phyloP scores from a whole-genome alignment of 2,329 filamentous ascomycete genomes.

The Penicillium janthinellum region DNA sequence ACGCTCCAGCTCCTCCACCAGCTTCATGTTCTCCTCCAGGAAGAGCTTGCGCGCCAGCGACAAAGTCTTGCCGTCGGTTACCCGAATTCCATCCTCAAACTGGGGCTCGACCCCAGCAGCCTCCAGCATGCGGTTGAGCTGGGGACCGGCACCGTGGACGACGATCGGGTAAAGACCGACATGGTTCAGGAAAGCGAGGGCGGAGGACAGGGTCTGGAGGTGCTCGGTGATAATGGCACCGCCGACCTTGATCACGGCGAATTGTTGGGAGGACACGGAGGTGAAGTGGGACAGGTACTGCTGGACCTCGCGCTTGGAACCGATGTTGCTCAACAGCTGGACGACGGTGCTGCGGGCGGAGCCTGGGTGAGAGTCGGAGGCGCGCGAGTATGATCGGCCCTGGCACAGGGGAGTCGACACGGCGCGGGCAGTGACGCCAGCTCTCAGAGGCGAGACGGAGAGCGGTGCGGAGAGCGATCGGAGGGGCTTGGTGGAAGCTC shows the following conservation, averaged over 20 bases:
- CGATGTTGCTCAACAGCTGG: constrained; percentile 91
- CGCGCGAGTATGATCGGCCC: constrained; percentile 49
- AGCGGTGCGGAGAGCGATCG: constrained; percentile 44
- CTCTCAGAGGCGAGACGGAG: constrained; percentile 34
- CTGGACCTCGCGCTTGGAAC: constrained; percentile 92
- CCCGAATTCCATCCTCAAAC: constrained; percentile 93
- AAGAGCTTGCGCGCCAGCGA: constrained; percentile 90
- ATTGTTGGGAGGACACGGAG: constrained; percentile 93
- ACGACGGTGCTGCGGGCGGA: constrained; percentile 79
- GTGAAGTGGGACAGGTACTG: constrained; percentile 98
- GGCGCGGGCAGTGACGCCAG: constrained; percentile 27
- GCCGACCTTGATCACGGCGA: constrained; percentile 97
- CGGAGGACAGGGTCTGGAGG: constrained; percentile 85
- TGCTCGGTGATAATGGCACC: constrained; percentile 95
- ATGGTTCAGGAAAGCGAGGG: constrained; percentile 88
- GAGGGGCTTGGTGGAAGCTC: constrained; percentile 46
- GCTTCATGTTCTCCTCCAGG: constrained; percentile 89
- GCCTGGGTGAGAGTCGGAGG: constrained; percentile 52
- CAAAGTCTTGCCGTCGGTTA: constrained; percentile 94
- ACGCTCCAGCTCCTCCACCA: constrained; percentile 85
- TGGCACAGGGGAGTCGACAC: constrained; percentile 35
- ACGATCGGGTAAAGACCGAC: constrained; percentile 94
- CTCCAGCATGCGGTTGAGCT: constrained; percentile 89
- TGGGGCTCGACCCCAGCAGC: constrained; percentile 90
- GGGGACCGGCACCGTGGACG: constrained; percentile 90